These are phyloP conservation scores for Penicillium sp. DNA, from an alignment of 2,329 filamentous ascomycete genomes.

Conservation along the genomic window DNA sequence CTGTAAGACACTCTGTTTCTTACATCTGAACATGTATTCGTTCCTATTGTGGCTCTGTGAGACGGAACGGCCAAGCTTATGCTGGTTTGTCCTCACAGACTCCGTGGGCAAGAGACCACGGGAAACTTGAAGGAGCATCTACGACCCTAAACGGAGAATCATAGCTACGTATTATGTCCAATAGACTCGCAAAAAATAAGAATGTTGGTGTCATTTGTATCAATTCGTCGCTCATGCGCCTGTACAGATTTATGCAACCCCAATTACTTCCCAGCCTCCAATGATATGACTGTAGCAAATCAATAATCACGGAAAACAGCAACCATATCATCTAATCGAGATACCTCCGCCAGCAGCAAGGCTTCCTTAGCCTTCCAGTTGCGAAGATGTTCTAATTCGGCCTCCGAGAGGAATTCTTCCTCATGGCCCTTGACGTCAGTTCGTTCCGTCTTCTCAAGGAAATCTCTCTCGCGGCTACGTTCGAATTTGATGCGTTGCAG, in stretches of 20 bases:
- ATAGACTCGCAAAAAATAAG: not conserved
- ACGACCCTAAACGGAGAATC: not conserved
- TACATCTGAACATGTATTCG: not conserved
- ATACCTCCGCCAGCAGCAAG: slow-evolving; percentile 74
- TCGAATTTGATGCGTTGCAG: slow-evolving; percentile 78
- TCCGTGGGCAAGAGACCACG: not conserved
- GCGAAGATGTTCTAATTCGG: slow-evolving; percentile 68
- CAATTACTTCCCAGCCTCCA: not conserved
- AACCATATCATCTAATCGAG: slow-evolving; percentile 79
- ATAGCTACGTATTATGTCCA: not conserved
- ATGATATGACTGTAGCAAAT: slow-evolving; percentile 17
- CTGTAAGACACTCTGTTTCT: not conserved
- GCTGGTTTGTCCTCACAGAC: not conserved
- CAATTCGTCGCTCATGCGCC: slow-evolving; percentile 6
- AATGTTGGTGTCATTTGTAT: not conserved
- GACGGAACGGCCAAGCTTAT: not conserved
- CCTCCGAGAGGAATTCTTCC: slow-evolving; percentile 71
- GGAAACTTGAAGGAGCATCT: not conserved
- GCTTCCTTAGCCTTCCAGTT: slow-evolving; percentile 61
- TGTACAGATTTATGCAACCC: slow-evolving; percentile 6
- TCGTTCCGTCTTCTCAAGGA: slow-evolving; percentile 78
- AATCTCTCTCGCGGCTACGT: slow-evolving; percentile 65
- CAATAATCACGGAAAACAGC: slow-evolving; percentile 77
- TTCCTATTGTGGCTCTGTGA: not conserved
- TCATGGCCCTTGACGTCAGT: slow-evolving; percentile 82